phyloP scores from a whole-genome alignment of 1,284 basidiomycete genomes.

The Vanrija humicola region DNA sequence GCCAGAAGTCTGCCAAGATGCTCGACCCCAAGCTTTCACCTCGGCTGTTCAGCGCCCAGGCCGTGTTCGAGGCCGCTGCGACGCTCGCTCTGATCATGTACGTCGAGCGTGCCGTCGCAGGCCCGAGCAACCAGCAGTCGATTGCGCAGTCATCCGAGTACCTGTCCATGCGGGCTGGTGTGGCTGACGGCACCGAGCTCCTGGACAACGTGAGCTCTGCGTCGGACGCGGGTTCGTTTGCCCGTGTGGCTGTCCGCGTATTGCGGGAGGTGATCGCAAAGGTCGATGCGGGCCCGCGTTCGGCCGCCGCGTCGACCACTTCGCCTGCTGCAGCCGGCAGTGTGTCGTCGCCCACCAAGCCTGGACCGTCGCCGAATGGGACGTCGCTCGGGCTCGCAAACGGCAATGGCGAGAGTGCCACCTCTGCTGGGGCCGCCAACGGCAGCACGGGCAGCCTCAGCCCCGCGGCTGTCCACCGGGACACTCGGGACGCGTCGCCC shows the following conservation, averaged over 20 bases:
- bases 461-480: neutral
- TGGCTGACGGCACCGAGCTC: conserved; percentile 39
- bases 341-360: neutral
- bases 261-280: conserved; percentile 24
- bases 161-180: conserved; percentile 30
- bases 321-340: neutral
- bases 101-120: conserved; percentile 31
- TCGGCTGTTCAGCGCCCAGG: conserved; percentile 33
- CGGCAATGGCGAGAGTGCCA: neutral
- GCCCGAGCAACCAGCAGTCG: conserved; percentile 4
- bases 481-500: neutral
- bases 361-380: conserved; percentile 6
- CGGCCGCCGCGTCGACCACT: neutral
- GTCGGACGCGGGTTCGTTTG: conserved; percentile 18
- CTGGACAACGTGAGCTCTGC: conserved; percentile 30
- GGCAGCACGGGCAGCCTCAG: neutral
- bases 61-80: conserved; percentile 39
- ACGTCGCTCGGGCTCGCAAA: neutral
- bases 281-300: conserved; percentile 17
- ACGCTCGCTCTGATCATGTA: conserved; percentile 36
- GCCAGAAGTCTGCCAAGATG: conserved; percentile 40
- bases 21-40: conserved; percentile 38
- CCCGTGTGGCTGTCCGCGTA: conserved; percentile 29
- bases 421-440: neutral
- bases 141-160: conserved; percentile 20